A percentile compares a stretch with the other conserved stretches of the same genome.
Conservation (phyloP, 352 stramenopile species). For the Stephanocyclus meneghinianus region DNA sequence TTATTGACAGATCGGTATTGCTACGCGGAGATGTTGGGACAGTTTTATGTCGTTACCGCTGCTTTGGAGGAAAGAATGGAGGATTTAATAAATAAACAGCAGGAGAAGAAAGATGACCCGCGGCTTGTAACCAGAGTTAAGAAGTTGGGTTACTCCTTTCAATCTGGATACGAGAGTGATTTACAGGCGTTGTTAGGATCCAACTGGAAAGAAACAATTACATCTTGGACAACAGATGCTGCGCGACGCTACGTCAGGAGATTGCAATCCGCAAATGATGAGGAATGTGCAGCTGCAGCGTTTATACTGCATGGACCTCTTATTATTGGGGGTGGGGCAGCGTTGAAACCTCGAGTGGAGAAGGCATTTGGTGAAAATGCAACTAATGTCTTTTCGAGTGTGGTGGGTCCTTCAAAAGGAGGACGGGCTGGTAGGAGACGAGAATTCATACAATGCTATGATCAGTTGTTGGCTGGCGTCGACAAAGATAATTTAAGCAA, state of each 20-base stretch:
- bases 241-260: conserved; percentile 20
- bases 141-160: conserved; percentile 40
- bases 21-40: conserved; percentile 46
- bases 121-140: conserved; percentile 8
- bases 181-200: conserved; percentile 29
- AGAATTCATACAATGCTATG: conserved; percentile 44
- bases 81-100: background rate
- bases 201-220: conserved; percentile 1
- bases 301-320: conserved; percentile 54
- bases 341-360: conserved; percentile 35
- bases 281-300: conserved; percentile 30
- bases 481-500: background rate
- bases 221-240: conserved; percentile 20
- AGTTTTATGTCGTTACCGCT: conserved; percentile 52
- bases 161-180: conserved; percentile 42
- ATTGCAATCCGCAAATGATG: conserved; percentile 24
- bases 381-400: conserved; percentile 35
- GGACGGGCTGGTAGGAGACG: conserved; percentile 12
- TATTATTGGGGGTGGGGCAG: conserved; percentile 53
- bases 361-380: conserved; percentile 44
- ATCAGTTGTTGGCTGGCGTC: conserved; percentile 23
- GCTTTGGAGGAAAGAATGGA: conserved; percentile 38
- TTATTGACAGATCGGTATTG: conserved; percentile 41
- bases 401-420: conserved; percentile 29
- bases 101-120: background rate